Evolutionary conservation across 192 early-diverging fungal genomes (phyloP).

Genomic region (Chytriomyces sp.): DNA sequence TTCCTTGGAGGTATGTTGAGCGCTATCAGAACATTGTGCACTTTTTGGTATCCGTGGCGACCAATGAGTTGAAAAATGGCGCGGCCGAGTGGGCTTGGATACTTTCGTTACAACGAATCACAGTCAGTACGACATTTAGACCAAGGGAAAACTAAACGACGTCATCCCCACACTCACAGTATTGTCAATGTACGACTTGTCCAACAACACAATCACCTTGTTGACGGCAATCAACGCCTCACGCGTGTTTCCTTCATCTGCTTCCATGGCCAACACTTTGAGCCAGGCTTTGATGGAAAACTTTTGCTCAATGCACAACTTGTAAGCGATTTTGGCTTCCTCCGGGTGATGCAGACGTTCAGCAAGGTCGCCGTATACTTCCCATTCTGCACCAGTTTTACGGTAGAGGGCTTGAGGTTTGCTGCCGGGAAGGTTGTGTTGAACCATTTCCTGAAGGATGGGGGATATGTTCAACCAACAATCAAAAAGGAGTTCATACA

Average conservation of each 20-base stretch:
- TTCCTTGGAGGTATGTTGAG: constrained; percentile 84
- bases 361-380: constrained; percentile 92
- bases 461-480: constrained; percentile 19
- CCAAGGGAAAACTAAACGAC: not conserved
- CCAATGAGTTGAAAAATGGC: constrained; percentile 85
- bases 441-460: constrained; percentile 70
- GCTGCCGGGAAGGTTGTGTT: constrained; percentile 55
- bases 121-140: not conserved
- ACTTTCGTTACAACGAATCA: constrained; percentile 50
- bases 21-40: constrained; percentile 86
- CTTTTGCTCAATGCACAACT: constrained; percentile 84
- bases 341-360: constrained; percentile 81
- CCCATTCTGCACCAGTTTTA: constrained; percentile 98
- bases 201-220: constrained; percentile 83
- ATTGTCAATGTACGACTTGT: constrained; percentile 91
- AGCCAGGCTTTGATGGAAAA: constrained; percentile 93
- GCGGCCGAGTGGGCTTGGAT: constrained; percentile 85
- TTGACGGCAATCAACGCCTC: constrained; percentile 80
- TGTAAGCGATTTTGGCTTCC: constrained; percentile 92
- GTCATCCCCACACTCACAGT: constrained; percentile 71
- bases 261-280: constrained; percentile 81
- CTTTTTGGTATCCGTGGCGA: constrained; percentile 88
- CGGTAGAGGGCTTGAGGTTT: constrained; percentile 63
- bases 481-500: not conserved
- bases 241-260: constrained; percentile 80